A percentile compares a stretch with the other conserved stretches of the same genome.
These are phyloP conservation scores for Diphasiastrum complanatum DNA, from an alignment of 83 land plant species.

Conservation along the genomic window DNA sequence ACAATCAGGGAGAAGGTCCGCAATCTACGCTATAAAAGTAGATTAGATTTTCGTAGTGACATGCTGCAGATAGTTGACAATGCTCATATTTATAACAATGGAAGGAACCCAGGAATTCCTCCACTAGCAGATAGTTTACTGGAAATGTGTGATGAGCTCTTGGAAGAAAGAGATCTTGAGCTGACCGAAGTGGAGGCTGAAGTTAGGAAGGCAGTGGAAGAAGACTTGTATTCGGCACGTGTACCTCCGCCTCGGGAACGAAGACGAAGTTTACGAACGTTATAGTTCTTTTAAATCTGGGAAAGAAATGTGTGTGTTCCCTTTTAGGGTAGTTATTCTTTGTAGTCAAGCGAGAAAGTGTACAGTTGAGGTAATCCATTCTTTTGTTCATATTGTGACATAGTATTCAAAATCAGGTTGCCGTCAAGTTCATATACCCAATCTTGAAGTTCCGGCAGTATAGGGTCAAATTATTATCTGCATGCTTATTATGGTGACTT, in stretches of 20 bases:
- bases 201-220: constrained; percentile 34
- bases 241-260: constrained; percentile 8
- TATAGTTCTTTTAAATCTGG: not conserved
- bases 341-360: not conserved
- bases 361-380: constrained; percentile 3
- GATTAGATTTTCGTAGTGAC: constrained; percentile 70
- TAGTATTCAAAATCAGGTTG: no score
- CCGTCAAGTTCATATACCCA: no score
- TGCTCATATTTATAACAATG: constrained; percentile 88
- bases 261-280: constrained; percentile 15
- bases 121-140: constrained; percentile 94
- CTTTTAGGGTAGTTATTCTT: not conserved
- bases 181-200: constrained; percentile 65
- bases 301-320: not conserved
- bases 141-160: constrained; percentile 63
- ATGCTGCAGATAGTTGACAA: constrained; percentile 77
- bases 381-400: constrained; percentile 25
- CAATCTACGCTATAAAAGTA: constrained; percentile 58
- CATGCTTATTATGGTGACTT: no score
- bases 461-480: no score
- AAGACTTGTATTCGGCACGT: constrained; percentile 3
- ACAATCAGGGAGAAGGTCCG: constrained; percentile 76
- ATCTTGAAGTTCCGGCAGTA: no score
- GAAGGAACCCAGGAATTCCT: constrained; percentile 84
- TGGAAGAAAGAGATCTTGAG: constrained; percentile 32